phyloP scores from a whole-genome alignment of 2,329 filamentous ascomycete species.

The Aspergillus pseudotamarii region DNA sequence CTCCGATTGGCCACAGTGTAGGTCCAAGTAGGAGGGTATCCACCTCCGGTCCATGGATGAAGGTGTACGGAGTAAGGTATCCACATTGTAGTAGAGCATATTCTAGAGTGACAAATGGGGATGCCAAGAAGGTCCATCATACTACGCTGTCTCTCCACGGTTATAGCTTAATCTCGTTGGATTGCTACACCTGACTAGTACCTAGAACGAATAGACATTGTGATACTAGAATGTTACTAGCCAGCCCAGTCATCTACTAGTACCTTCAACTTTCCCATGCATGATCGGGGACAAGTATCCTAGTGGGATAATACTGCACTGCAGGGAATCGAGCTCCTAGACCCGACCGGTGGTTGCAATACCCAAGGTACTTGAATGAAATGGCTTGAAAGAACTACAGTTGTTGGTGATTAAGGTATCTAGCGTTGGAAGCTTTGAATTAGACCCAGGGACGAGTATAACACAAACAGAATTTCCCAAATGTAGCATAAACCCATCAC shows the following conservation, averaged over 20 bases:
- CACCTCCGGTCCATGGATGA: neutral
- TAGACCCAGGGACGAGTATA: too few species aligned
- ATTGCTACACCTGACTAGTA: neutral
- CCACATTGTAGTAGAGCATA: neutral
- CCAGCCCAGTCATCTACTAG: neutral
- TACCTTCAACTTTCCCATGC: neutral
- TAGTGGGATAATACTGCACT: neutral
- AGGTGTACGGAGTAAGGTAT: too few species aligned
- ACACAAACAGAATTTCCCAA: too few species aligned
- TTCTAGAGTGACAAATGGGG: neutral
- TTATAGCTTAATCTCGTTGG: neutral
- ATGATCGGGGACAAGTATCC: neutral
- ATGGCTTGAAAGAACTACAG: neutral
- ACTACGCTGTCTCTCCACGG: neutral
- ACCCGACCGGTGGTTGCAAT: neutral
- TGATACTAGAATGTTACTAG: neutral
- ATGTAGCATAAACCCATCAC: neutral
- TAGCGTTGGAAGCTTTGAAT: neutral
- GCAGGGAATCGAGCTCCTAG: too few species aligned
- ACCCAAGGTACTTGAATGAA: neutral
- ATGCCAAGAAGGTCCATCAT: too few species aligned
- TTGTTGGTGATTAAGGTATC: neutral
- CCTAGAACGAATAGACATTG: neutral
- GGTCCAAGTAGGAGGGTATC: neutral
- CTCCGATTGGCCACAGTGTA: neutral